Percentiles rank a stretch among this genome's conserved stretches.
phyloP scores from a whole-genome alignment of 495 filamentous ascomycete species.

The Penicillium flavigenum region DNA sequence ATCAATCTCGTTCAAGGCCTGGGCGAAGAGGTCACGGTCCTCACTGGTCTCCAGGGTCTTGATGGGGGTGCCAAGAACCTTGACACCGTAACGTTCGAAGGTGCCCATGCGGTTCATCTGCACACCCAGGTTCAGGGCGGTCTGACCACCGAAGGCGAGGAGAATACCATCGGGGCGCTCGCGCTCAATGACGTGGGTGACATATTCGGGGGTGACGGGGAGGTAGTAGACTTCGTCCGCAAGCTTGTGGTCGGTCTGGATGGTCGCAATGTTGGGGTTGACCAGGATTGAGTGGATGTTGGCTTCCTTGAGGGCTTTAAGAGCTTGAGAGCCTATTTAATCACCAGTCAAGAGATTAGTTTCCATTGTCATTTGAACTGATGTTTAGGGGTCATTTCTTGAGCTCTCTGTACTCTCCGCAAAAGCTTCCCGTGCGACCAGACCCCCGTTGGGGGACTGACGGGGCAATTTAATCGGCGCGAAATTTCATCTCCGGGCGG shows the following conservation, averaged over 20 bases:
- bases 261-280: slow-evolving; percentile 98
- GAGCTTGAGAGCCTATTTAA: slow-evolving; percentile 79
- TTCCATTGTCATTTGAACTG: neutral
- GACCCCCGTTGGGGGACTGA: neutral
- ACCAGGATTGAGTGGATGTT: slow-evolving; percentile 92
- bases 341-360: slow-evolving; percentile 13
- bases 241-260: slow-evolving; percentile 96
- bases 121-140: slow-evolving; percentile 91
- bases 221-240: slow-evolving; percentile 98
- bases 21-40: slow-evolving; percentile 92
- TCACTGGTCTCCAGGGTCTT: slow-evolving; percentile 93
- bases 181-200: slow-evolving; percentile 90
- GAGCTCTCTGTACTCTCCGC: slow-evolving; percentile 14
- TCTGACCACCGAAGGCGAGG: slow-evolving; percentile 95
- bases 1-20: slow-evolving; percentile 88
- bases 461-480: neutral
- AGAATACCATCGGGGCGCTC: slow-evolving; percentile 95
- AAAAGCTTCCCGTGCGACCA: slow-evolving; percentile 10
- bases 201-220: slow-evolving; percentile 94
- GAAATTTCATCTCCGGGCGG: neutral
- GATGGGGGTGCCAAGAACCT: slow-evolving; percentile 91
- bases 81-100: slow-evolving; percentile 91
- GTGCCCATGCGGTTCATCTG: slow-evolving; percentile 96
- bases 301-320: slow-evolving; percentile 96
- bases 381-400: neutral